phyloP scores from a whole-genome alignment of 2,329 filamentous ascomycete genomes.

The Talaromyces sp. region DNA sequence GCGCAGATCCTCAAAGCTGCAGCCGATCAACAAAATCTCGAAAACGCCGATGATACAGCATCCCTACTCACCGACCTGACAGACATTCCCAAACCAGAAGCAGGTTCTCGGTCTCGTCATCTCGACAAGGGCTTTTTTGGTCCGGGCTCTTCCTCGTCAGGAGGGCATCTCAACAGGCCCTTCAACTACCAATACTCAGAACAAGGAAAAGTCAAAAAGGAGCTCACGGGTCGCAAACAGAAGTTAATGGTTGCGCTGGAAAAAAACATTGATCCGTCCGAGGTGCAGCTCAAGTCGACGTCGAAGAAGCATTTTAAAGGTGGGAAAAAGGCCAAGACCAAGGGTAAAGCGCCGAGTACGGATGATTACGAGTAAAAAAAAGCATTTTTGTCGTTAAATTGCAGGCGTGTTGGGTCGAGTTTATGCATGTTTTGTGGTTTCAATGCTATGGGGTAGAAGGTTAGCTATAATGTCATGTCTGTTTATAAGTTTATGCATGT shows the following conservation, averaged over 20 bases:
- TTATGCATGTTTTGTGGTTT: not conserved
- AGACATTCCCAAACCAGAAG: constrained; percentile 45
- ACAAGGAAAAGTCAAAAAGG: constrained; percentile 71
- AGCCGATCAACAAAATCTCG: constrained; percentile 33
- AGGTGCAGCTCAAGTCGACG: constrained; percentile 50
- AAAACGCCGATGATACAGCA: constrained; percentile 5
- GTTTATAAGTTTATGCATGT: not conserved
- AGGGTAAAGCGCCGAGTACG: constrained; percentile 19
- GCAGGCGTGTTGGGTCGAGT: not conserved
- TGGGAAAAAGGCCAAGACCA: constrained; percentile 29
- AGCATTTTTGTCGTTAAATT: not conserved
- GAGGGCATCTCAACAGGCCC: constrained; percentile 67
- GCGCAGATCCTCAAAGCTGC: constrained; percentile 49
- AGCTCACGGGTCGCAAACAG: constrained; percentile 77
- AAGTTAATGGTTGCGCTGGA: constrained; percentile 74
- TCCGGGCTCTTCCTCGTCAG: constrained; percentile 51
- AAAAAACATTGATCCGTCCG: constrained; percentile 75
- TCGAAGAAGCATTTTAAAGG: constrained; percentile 75
- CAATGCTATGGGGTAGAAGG: not conserved
- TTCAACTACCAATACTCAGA: constrained; percentile 88
- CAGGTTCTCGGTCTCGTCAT: constrained; percentile 69
- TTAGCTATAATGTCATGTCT: not conserved
- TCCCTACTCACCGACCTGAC: not conserved
- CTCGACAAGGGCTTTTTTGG: constrained; percentile 91
- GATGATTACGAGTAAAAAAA: constrained; percentile 9